These are phyloP conservation scores for Tolypocladium tundrense DNA, from an alignment of 2,329 filamentous ascomycete species.

Conservation along the genomic window DNA sequence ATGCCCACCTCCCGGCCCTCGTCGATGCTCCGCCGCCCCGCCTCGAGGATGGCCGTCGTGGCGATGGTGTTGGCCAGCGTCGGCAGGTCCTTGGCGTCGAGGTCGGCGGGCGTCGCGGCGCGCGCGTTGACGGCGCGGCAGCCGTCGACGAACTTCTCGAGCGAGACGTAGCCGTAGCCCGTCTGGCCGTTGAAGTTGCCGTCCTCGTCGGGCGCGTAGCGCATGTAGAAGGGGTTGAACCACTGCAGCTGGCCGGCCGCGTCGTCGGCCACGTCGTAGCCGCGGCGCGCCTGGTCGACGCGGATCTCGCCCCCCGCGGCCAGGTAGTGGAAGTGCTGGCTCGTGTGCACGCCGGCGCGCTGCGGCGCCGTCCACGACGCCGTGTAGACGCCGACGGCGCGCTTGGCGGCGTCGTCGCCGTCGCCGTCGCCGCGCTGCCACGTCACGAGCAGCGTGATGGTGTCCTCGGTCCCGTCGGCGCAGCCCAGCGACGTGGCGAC, in stretches of 20 bases:
- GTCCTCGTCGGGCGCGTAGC: conserved; percentile 87
- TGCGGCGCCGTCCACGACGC: conserved; percentile 92
- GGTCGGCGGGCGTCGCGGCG: conserved; percentile 57
- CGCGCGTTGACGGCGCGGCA: conserved; percentile 71
- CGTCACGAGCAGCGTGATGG: conserved; percentile 80
- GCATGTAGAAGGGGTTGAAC: conserved; percentile 95
- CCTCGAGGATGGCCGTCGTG: conserved; percentile 85
- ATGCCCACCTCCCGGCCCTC: conserved; percentile 73
- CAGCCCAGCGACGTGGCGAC: conserved; percentile 73
- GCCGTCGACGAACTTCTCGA: conserved; percentile 92
- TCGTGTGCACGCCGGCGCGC: conserved; percentile 87
- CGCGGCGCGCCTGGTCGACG: conserved; percentile 86
- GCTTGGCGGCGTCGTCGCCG: conserved; percentile 55
- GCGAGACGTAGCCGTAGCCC: conserved; percentile 87
- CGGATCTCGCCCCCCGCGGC: conserved; percentile 74
- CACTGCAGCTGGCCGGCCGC: conserved; percentile 59
- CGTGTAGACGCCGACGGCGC: conserved; percentile 83
- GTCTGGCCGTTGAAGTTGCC: conserved; percentile 88
- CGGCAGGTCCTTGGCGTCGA: conserved; percentile 72
- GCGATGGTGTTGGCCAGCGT: conserved; percentile 84
- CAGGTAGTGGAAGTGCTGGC: conserved; percentile 96
- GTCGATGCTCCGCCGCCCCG: conserved; percentile 74
- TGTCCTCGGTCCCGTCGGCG: conserved; percentile 75
- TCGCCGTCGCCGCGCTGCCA: conserved; percentile 69
- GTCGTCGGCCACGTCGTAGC: conserved; percentile 91